A percentile compares a stretch with the other conserved stretches of the same genome.
Evolutionary conservation across 1,284 basidiomycete species (phyloP).

Genomic region (Moesziomyces sp.): DNA sequence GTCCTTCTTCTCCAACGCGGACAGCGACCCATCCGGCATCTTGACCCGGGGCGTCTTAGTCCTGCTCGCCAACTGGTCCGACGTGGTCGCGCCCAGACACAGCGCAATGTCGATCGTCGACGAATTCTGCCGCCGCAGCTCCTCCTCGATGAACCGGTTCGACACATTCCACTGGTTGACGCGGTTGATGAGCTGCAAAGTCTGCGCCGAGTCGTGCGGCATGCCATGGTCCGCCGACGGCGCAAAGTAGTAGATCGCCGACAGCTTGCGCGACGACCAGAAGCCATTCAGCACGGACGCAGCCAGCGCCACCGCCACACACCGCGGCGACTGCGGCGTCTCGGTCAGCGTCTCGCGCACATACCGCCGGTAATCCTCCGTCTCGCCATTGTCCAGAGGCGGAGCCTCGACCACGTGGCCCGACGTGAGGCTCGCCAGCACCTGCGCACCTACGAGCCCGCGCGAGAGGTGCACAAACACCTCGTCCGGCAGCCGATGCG

Average conservation of each 20-base stretch:
- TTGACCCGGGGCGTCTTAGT: conserved; percentile 57
- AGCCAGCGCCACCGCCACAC: conserved; percentile 76
- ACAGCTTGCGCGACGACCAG: conserved; percentile 61
- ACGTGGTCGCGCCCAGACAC: conserved; percentile 85
- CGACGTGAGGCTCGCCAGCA: conserved; percentile 88
- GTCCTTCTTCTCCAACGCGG: conserved; percentile 89
- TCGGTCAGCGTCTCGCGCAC: conserved; percentile 96
- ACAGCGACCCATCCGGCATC: conserved; percentile 32
- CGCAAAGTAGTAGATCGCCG: conserved; percentile 62
- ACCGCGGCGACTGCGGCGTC: conserved; percentile 84
- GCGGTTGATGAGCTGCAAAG: conserved; percentile 85
- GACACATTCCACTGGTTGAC: conserved; percentile 93
- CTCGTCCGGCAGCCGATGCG: conserved; percentile 92
- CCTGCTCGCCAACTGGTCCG: conserved; percentile 52
- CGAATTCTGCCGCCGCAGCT: conserved; percentile 93
- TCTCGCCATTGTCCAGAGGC: conserved; percentile 93
- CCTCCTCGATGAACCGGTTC: conserved; percentile 87
- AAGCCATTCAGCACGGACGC: conserved; percentile 60
- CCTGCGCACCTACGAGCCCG: conserved; percentile 85
- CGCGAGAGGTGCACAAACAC: conserved; percentile 95
- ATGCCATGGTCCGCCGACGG: conserved; percentile 49
- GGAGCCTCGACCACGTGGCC: conserved; percentile 84
- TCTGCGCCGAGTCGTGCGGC: conserved; percentile 74
- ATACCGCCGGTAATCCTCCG: conserved; percentile 91
- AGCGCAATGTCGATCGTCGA: conserved; percentile 97